These are phyloP conservation scores for Penicillium paradoxum DNA, from an alignment of 495 filamentous ascomycete genomes.

Conservation along the genomic window DNA sequence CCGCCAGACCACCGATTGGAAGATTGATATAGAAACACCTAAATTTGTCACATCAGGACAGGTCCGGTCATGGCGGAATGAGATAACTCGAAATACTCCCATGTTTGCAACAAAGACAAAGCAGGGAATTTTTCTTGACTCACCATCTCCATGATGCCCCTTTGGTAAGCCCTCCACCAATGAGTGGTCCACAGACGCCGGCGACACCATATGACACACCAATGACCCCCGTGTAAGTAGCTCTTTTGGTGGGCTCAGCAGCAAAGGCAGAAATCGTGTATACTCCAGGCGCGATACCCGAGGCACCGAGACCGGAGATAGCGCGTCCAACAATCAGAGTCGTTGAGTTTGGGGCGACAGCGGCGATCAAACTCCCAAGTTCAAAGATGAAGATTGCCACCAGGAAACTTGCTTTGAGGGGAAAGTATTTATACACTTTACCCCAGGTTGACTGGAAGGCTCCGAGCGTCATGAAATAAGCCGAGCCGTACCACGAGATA, in stretches of 20 bases:
- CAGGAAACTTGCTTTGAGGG: slow-evolving; percentile 47
- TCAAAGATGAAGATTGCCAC: slow-evolving; percentile 65
- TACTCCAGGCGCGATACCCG: slow-evolving; percentile 19
- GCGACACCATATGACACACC: slow-evolving; percentile 36
- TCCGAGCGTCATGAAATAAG: slow-evolving; percentile 52
- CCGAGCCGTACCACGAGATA: slow-evolving; percentile 28
- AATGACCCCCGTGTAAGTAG: slow-evolving; percentile 36
- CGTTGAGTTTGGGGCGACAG: slow-evolving; percentile 21
- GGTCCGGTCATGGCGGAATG: too few relatives aligned
- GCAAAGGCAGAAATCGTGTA: slow-evolving; percentile 33
- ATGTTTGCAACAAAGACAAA: too few relatives aligned
- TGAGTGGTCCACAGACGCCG: slow-evolving; percentile 39
- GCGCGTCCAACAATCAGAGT: slow-evolving; percentile 36
- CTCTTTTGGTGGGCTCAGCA: slow-evolving; percentile 27
- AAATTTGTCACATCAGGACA: not conserved
- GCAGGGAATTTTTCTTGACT: too few relatives aligned
- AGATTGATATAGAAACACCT: slow-evolving; percentile 53
- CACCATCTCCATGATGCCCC: too few relatives aligned
- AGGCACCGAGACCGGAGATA: slow-evolving; percentile 19
- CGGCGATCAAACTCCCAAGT: slow-evolving; percentile 52
- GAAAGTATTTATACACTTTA: slow-evolving; percentile 50
- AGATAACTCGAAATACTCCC: too few relatives aligned
- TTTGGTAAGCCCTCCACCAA: too few relatives aligned
- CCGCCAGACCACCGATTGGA: slow-evolving; percentile 41
- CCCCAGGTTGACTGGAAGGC: slow-evolving; percentile 51